Evolutionary conservation across 1,284 basidiomycete genomes (phyloP).

Genomic region (Dichomitus squalens): DNA sequence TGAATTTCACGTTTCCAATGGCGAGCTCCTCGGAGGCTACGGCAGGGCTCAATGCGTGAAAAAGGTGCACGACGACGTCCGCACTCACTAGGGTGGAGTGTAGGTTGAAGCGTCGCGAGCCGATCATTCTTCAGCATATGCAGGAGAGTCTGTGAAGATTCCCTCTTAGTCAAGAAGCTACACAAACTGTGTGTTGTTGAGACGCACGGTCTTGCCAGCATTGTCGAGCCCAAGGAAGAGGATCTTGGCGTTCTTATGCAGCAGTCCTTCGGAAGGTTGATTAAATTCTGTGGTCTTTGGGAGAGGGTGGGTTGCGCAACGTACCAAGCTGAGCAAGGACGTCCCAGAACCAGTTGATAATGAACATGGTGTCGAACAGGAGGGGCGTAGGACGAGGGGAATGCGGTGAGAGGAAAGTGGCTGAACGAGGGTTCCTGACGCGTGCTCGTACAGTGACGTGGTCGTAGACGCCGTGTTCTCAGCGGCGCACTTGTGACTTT

Average conservation of each 20-base stretch:
- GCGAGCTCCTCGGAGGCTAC: constrained; percentile 98
- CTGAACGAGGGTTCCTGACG: constrained; percentile 18
- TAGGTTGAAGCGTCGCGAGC: constrained; percentile 96
- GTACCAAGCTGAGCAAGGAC: constrained; percentile 87
- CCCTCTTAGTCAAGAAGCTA: not conserved
- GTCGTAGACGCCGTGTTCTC: constrained; percentile 20
- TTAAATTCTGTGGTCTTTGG: not conserved
- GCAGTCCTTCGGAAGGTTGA: constrained; percentile 62
- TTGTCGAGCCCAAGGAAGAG: constrained; percentile 99
- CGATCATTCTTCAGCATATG: constrained; percentile 99
- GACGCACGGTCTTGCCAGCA: constrained; percentile 95
- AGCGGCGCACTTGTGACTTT: not conserved
- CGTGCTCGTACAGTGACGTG: constrained; percentile 27
- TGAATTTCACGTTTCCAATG: constrained; percentile 99
- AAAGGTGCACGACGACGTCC: not conserved
- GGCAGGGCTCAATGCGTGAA: constrained; percentile 1
- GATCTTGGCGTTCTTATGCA: constrained; percentile 99
- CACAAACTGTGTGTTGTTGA: not conserved
- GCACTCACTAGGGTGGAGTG: constrained; percentile 92
- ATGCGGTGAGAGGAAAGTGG: constrained; percentile 20
- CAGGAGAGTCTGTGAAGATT: constrained; percentile 82
- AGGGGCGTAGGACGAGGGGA: constrained; percentile 27
- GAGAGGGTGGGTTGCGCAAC: constrained; percentile 28
- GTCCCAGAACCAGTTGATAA: constrained; percentile 95
- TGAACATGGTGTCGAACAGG: constrained; percentile 63